These are phyloP conservation scores for Floccularia luteovirens DNA, from an alignment of 768 basidiomycete species.

Conservation along the genomic window DNA sequence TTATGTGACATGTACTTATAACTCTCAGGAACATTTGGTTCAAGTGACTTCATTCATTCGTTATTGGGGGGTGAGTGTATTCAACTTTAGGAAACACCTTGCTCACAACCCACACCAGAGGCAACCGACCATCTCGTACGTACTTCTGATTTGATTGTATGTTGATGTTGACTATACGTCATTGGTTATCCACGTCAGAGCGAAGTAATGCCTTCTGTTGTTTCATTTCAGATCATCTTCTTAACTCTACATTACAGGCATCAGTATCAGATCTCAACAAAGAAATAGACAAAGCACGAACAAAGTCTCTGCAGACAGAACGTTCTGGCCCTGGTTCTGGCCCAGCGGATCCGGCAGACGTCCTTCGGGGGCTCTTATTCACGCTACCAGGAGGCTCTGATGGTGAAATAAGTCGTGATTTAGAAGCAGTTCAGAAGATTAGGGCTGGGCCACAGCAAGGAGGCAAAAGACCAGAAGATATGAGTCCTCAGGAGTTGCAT, in stretches of 20 bases:
- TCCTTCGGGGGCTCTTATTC: constrained; percentile 54
- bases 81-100: neutral
- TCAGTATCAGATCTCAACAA: constrained; percentile 85
- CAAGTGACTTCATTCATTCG: constrained; percentile 73
- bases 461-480: constrained; percentile 67
- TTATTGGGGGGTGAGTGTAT: constrained; percentile 55
- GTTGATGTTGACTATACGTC: neutral
- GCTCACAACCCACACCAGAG: constrained; percentile 25
- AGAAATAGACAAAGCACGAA: constrained; percentile 65
- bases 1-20: neutral
- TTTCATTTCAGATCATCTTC: neutral
- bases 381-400: constrained; percentile 57
- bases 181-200: neutral
- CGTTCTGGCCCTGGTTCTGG: constrained; percentile 23
- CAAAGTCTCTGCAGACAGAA: constrained; percentile 28
- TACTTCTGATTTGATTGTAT: constrained; percentile 1
- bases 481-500: constrained; percentile 88
- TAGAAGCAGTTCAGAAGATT: constrained; percentile 68
- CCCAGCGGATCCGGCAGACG: constrained; percentile 29
- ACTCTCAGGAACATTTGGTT: constrained; percentile 59
- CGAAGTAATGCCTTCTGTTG: neutral
- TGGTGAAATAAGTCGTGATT: constrained; percentile 60
- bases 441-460: constrained; percentile 50
- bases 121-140: constrained; percentile 56
- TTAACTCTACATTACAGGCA: constrained; percentile 34